Evolutionary conservation across 345 rosid genomes (phyloP).

Genomic region (Eucalyptus regnans): DNA sequence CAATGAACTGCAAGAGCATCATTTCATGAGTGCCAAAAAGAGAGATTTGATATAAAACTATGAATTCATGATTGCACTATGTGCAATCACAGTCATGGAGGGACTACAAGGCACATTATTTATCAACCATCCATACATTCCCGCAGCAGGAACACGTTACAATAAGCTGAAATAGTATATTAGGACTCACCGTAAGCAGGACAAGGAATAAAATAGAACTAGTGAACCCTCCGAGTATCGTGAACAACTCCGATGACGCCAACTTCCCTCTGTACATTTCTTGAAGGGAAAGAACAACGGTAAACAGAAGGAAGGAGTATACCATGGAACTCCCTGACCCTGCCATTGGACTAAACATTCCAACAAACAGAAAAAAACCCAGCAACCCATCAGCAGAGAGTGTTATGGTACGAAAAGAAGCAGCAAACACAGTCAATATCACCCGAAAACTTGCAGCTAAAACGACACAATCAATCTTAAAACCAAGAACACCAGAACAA

Average conservation of each 20-base stretch:
- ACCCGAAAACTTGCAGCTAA: not conserved
- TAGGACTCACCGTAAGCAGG: conserved; percentile 54
- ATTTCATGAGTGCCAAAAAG: not conserved
- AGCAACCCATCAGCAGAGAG: not conserved
- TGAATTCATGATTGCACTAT: not conserved
- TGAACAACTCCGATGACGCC: conserved; percentile 79
- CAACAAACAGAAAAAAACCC: not conserved
- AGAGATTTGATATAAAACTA: not conserved
- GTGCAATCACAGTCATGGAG: not conserved
- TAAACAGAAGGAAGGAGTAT: conserved; percentile 55
- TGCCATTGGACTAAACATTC: conserved; percentile 12
- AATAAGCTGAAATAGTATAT: not conserved
- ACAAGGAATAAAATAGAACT: conserved; percentile 80
- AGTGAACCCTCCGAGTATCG: conserved; percentile 85
- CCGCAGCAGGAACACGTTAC: not conserved
- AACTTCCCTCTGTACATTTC: conserved; percentile 65
- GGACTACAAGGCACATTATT: not conserved
- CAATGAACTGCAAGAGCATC: conserved; percentile 61
- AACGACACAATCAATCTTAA: not conserved
- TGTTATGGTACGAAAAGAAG: not conserved
- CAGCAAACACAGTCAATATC: not conserved
- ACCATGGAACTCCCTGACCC: conserved; percentile 83
- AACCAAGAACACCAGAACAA: not conserved
- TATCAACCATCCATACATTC: not conserved
- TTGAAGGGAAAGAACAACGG: conserved; percentile 71